Base-by-base conservation (phyloP, 2,329 filamentous ascomycete species). In the Nannizziopsis arthrosporioides region DNA sequence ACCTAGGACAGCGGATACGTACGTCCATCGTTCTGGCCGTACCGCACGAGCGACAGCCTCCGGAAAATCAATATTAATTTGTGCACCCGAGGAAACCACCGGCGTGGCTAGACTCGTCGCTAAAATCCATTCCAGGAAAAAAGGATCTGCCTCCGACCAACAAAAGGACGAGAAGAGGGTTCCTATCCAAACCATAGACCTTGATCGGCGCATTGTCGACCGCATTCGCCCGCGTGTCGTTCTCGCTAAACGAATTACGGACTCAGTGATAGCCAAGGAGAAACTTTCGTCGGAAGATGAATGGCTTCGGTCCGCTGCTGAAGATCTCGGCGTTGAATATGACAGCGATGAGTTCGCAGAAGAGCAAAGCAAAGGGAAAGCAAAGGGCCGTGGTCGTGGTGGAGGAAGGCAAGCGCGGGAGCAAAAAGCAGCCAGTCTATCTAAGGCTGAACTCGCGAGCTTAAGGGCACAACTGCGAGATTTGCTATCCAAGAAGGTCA, bases 11-110 rank as follows among this genome's bases (percentile, higher is more conserved):
- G 92, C 92, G 31, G 90, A 96, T 64, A 84, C 84, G 42, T 98
- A 98, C 61, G 89, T 98, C 11, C 92, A 98, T 63, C 82, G 92
- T 18, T 95, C 92, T 1, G 92, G 92, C 10, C 85, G 92, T 55
- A 96, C 92, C 1, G 92, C 92, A 1, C 85, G 92, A 60, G 90
- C 85, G 2, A 77, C 82, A 15, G 78, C 78, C 10, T 78, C 76
- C 0, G 92, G 92, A 34, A 77, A 85, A 32, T 94, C 86, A 58
- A 81, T 98, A 49, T 72, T 98, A 3, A 80, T 98, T 45, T 96
- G 92, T 61, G 81, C 83, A 0, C 90, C 92, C 0, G 90, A 96
- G 51, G 92, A 98, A 69, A 87, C 94, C 1, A 76, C 81, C 2
- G 85, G 87, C 0, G 90, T 90, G 2, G 77, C 86, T 6, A 77